Evolutionary conservation across 257 asterid genomes (phyloP), one percentile per base, ranked within the genome.

Genomic region (Capsicum rhomboideum): DNA sequence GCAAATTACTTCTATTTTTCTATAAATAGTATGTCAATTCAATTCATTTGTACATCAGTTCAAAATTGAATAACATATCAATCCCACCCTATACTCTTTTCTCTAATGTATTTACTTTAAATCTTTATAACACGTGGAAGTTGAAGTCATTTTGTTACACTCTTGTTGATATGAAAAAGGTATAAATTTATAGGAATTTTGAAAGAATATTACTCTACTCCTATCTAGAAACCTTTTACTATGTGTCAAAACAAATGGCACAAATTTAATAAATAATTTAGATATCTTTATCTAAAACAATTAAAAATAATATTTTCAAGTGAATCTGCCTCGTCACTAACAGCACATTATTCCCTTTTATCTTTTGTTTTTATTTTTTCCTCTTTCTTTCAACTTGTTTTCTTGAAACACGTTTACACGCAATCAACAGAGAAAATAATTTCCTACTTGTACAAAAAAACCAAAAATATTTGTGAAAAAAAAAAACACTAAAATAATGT

Each of bases 311-410:
- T 16, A 1, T 54, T 72, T 72, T 83, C 50, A 31, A 40, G 18
- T 64, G 83, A 37, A 58, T 29, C 83, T 53, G 84, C 54, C 85
- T 54, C 66, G 87, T 87, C 89, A 78, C 40, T 85, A 79, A 82
- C 87, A 87, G 67, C 87, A 80, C 82, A 56, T 83, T 34, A 61
- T 85, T 50, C 83, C 81, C 26, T 54, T 40, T 82, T 82, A 56
- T 58, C 49, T 49, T 75, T 2, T 71, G 10, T 20, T 63, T 81
- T 61, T 16, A 40, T 61, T 5, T 20, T 40, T 28, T 29, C 16
- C 21, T 56, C 23, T 17, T 37, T 79, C 49, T 34, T 61, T n/a
- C 84, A 64, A 66, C 34, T 82, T 66, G 59, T 69, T 63, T 67
- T 72, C 23, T 42, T 12, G 72, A 21, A 79, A 56, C 18, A 20